phyloP scores from a whole-genome alignment of 495 filamentous ascomycete genomes.

The Neurospora sp. region DNA sequence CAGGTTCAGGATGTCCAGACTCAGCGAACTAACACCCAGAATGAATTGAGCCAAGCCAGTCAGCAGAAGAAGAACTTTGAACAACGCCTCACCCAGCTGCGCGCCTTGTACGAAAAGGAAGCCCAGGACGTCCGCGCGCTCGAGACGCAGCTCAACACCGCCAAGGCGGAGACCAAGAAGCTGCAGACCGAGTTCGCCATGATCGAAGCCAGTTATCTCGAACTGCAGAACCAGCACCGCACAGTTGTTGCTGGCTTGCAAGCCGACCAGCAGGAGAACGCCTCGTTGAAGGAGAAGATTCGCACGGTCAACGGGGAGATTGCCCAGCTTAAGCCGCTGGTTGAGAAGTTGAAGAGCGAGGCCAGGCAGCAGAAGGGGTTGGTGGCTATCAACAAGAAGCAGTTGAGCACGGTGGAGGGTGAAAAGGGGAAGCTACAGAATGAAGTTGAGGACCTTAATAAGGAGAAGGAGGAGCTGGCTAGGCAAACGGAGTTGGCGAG shows the following conservation, averaged over 20 bases:
- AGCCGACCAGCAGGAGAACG: slow-evolving; percentile 82
- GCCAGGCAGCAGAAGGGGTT: slow-evolving; percentile 90
- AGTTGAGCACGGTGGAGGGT: slow-evolving; percentile 76
- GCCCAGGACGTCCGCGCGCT: slow-evolving; percentile 73
- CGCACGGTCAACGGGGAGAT: slow-evolving; percentile 72
- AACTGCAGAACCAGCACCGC: slow-evolving; percentile 74
- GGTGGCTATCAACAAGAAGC: slow-evolving; percentile 96
- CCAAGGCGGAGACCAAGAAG: slow-evolving; percentile 72
- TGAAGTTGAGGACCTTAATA: slow-evolving; percentile 61
- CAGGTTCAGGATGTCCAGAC: slow-evolving; percentile 88
- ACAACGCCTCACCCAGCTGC: slow-evolving; percentile 69
- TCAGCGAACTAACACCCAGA: slow-evolving; percentile 67
- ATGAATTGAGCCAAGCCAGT: slow-evolving; percentile 64
- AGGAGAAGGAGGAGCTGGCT: slow-evolving; percentile 47
- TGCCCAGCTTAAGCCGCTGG: slow-evolving; percentile 67
- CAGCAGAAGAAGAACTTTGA: slow-evolving; percentile 90
- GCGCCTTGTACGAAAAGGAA: slow-evolving; percentile 85
- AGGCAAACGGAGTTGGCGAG: slow-evolving; percentile 31
- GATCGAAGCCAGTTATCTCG: slow-evolving; percentile 71
- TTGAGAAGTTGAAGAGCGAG: slow-evolving; percentile 83
- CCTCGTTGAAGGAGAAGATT: slow-evolving; percentile 77
- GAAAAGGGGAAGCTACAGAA: slow-evolving; percentile 76
- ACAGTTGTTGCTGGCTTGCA: slow-evolving; percentile 65
- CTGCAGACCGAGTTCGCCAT: slow-evolving; percentile 70
- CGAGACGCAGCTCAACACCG: slow-evolving; percentile 67